Base-by-base conservation (phyloP, 441 rosid species). In the Mallotus repandus region DNA sequence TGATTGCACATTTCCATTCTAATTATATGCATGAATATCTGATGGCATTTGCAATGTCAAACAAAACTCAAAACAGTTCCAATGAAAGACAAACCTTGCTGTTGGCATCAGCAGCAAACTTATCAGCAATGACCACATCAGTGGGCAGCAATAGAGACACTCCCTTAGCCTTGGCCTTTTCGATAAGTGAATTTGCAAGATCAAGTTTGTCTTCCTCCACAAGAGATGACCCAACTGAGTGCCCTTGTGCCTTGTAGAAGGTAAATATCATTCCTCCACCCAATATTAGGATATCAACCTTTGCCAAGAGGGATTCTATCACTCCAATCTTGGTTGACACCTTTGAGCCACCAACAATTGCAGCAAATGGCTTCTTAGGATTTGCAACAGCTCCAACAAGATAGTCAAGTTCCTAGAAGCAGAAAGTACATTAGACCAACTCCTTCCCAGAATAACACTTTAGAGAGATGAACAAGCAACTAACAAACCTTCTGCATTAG, bases 201-300 rank as follows among this genome's bases (percentile, higher is more conserved):
- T 81, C 98, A 68, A 92, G 96, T 77, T 91, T 94, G 80, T 92
- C 98, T 63, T 89, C 98, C 77, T 92, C 99, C 62, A 94, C 86
- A 56, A 92, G 97, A n/a, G 98, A 92, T 70, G 94, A 86, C 19
- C 99, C 99, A 0, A 91, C 94, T 0, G 83, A 45, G 46, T n/a
- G 29, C 19, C 99, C 96, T 73, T 91, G 96, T 50, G 98, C 98
- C 84, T 92, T 92, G 92, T 92, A 89, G 78, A 94, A 92, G 38
- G 98, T 94, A 70, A 61, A 94, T 29, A 92, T 92, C 98, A 94
- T 94, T 70, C 94, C 98, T 83, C 99, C 99, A 77, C 98, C 99
- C 2, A 94, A 85, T 7, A 94, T 8, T 25, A 94, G 96, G 25
- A 89, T 70, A 76, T 94, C 89, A 75, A 87, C 92, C 73, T 87